phyloP scores from a whole-genome alignment of 805 yeast species.

The Isabelozyma pseudorhagii region DNA sequence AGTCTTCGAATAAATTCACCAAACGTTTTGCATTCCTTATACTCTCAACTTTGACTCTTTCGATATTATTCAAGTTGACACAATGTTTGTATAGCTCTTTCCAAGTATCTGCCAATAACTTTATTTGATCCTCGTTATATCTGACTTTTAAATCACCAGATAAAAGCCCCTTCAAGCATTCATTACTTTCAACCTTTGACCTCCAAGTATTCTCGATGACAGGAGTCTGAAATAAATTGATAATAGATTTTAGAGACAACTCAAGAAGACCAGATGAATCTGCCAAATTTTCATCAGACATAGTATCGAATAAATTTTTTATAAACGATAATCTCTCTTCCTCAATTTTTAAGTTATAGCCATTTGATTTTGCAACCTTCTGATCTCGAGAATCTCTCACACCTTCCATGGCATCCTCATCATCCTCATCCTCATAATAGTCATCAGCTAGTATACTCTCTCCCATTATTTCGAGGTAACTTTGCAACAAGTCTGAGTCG shows the following conservation, averaged over 20 bases:
- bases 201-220: constrained; percentile 56
- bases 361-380: constrained; percentile 33
- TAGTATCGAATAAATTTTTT: constrained; percentile 32
- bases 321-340: constrained; percentile 41
- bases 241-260: constrained; percentile 5
- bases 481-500: constrained; percentile 32
- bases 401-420: constrained; percentile 25
- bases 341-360: constrained; percentile 42
- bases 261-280: background rate
- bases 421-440: constrained; percentile 29
- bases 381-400: constrained; percentile 9
- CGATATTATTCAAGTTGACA: constrained; percentile 42
- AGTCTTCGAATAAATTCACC: constrained; percentile 11
- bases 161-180: constrained; percentile 27
- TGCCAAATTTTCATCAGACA: constrained; percentile 2
- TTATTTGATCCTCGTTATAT: constrained; percentile 6
- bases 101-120: constrained; percentile 22
- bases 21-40: constrained; percentile 26
- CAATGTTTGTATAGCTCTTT: constrained; percentile 21
- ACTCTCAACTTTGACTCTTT: constrained; percentile 56
- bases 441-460: constrained; percentile 32
- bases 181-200: constrained; percentile 47
- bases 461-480: constrained; percentile 35
- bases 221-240: constrained; percentile 18
- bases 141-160: background rate